Base-by-base conservation (phyloP, 225 moss, liverwort and hornwort species). In the Climacium dendroides region DNA sequence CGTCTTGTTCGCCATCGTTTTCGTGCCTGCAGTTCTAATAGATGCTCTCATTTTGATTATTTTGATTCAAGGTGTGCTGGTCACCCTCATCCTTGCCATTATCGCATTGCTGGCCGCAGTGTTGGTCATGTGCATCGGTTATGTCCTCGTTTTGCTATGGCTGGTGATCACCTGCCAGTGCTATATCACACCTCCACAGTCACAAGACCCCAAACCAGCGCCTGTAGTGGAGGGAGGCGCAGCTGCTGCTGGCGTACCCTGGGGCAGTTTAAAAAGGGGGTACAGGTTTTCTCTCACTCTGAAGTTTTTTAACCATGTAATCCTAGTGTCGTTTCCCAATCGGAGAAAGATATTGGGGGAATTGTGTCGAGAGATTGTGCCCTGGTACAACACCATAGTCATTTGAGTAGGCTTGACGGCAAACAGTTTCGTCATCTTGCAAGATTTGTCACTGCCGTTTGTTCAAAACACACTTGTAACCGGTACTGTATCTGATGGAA, bases 61-160 rank as follows among this genome's bases (percentile, higher is more conserved):
- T 23, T 37, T 23, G 4, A 7, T 67, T 22, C 11, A 0, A 4
- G 0, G 4, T 4, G 37, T 23, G 7, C 7, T 67, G 67, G 0
- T 13, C 67, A 4, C 4, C 3, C 66, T 11, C 20, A 4, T 7
- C 1, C 0, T 1, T 3, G 1, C 4, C 67, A 67, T 66, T 66
- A 0, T 0, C 18, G 1, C 0, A 10, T 5, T 71, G 13, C 48
- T 48, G 48, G 48, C 8, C 48, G 48, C 12, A 48, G 12, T 48
- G 5, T 4, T 13, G 10, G 2, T 0, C 28, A 3, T 6, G 0
- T 3, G 1, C 35, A 11, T 37, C 11, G 7, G 0, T 43, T 0
- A 3, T 19, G 4, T 4, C 30, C 41, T 80, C 2, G 20, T 0
- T 45, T 61, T 22, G 6, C 2, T 60, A 3, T 45, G 45, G 80